Percentiles rank a stretch among this genome's conserved stretches.
These are phyloP conservation scores for Apophysomyces ossiformis DNA, from an alignment of 371 early-diverging fungal species.

Conservation along the genomic window DNA sequence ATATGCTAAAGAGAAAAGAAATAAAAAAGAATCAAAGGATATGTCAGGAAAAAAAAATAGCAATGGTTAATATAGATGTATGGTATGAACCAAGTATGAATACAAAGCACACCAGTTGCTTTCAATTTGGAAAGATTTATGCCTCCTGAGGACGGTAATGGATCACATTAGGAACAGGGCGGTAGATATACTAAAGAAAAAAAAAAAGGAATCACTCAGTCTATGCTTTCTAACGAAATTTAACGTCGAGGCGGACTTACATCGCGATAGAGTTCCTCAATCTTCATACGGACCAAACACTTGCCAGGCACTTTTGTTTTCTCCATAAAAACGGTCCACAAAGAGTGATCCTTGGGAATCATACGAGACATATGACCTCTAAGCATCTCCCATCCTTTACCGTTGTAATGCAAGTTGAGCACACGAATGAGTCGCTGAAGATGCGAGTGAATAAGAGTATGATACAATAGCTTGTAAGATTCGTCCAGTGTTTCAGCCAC, in stretches of 20 bases:
- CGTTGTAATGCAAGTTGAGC: constrained; percentile 65
- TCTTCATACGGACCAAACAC: constrained; percentile 73
- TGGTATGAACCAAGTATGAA: background rate
- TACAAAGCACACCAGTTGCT: background rate
- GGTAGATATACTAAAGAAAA: constrained; percentile 57
- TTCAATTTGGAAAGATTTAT: background rate
- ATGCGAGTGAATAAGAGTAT: constrained; percentile 72
- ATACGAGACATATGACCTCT: constrained; percentile 49
- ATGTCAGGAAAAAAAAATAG: background rate
- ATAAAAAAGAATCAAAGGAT: background rate
- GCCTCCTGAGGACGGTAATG: constrained; percentile 44
- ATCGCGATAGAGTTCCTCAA: constrained; percentile 71
- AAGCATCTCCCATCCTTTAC: constrained; percentile 69
- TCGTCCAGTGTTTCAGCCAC: constrained; percentile 62
- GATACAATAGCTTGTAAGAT: constrained; percentile 67
- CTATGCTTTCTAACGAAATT: background rate
- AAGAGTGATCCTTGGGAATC: constrained; percentile 51
- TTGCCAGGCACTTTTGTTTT: constrained; percentile 55
- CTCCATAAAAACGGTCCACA: constrained; percentile 56
- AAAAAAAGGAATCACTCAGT: background rate
- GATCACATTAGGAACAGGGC: constrained; percentile 68
- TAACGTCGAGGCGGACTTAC: constrained; percentile 39
- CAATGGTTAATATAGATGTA: background rate
- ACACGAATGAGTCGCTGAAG: constrained; percentile 73
- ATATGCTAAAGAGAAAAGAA: background rate